phyloP scores from a whole-genome alignment of 768 basidiomycete species.

The Collybia mongolica region DNA sequence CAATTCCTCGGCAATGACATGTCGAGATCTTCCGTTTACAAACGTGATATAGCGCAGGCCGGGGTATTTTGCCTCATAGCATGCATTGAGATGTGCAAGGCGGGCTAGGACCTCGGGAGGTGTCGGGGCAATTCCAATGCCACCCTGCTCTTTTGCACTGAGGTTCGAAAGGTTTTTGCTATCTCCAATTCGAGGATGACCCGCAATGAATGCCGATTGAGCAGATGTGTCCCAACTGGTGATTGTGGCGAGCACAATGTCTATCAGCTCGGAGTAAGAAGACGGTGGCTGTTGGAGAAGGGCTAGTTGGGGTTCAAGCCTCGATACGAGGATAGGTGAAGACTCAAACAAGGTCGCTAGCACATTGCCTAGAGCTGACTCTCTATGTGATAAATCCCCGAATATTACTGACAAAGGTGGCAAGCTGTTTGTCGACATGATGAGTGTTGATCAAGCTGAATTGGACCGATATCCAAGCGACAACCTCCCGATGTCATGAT shows the following conservation, averaged over 20 bases:
- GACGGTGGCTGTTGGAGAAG: conserved; percentile 25
- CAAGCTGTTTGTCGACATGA: conserved; percentile 16
- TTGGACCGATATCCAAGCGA: too few species aligned
- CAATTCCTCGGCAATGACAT: conserved; percentile 75
- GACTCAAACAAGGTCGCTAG: conserved; percentile 46
- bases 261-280: conserved; percentile 58
- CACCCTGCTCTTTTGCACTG: conserved; percentile 80
- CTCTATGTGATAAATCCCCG: conserved; percentile 23
- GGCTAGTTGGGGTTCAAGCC: conserved; percentile 51
- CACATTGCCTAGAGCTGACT: conserved; percentile 32
- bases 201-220: conserved; percentile 68
- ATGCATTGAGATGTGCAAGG: conserved; percentile 70
- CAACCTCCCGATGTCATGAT: too few species aligned
- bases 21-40: conserved; percentile 80
- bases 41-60: conserved; percentile 89
- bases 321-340: conserved; percentile 47
- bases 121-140: conserved; percentile 45
- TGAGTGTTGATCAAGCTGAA: not conserved
- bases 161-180: conserved; percentile 69
- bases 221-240: conserved; percentile 47
- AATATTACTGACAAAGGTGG: conserved; percentile 34
- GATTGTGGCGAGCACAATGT: conserved; percentile 47
- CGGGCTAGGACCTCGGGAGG: conserved; percentile 73
- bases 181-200: conserved; percentile 90
- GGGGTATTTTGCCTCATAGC: conserved; percentile 73